Evolutionary conservation across 805 yeast genomes (phyloP).

Genomic region (Saccharomycopsis javanensis): DNA sequence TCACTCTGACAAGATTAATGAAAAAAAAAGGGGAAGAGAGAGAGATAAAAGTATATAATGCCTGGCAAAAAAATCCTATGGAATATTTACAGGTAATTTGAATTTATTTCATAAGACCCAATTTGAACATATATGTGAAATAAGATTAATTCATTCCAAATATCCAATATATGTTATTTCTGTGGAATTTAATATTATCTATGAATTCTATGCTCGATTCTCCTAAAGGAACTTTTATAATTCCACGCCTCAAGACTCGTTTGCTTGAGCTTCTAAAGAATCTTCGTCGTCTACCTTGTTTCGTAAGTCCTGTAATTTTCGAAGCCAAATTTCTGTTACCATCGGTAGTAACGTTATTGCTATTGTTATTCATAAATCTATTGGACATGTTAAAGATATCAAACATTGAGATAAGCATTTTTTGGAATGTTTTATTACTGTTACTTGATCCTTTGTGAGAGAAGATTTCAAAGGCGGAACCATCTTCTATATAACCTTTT

Average conservation of each 20-base stretch:
- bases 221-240: neutral
- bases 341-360: neutral
- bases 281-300: neutral
- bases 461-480: constrained; percentile 4
- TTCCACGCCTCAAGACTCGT: neutral
- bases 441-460: neutral
- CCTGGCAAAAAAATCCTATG: no score
- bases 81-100: no score
- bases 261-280: neutral
- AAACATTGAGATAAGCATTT: neutral
- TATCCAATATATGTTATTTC: neutral
- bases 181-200: neutral
- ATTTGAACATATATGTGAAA: no score
- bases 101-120: no score
- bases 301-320: neutral
- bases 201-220: neutral
- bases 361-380: neutral
- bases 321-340: neutral
- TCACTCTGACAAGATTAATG: no score
- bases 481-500: constrained; percentile 13
- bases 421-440: neutral
- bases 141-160: neutral
- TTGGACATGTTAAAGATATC: neutral
- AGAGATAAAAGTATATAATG: no score
- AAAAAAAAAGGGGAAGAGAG: no score